Conservation (phyloP, 2,329 filamentous ascomycete species). For the Fusarium verrucosum region DNA sequence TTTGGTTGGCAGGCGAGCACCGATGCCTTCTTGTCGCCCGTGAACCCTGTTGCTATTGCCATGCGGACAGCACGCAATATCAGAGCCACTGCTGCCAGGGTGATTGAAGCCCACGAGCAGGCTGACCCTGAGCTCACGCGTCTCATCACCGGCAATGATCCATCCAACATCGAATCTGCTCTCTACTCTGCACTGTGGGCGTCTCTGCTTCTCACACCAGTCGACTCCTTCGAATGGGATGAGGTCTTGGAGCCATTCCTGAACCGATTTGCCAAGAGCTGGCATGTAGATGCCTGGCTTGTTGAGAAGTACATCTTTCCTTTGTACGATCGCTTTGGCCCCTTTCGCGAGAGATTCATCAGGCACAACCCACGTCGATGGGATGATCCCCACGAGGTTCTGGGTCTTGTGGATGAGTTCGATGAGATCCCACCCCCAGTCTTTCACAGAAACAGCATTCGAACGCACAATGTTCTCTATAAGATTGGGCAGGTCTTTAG, state of each 20-base stretch:
- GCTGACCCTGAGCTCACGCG: constrained; percentile 45
- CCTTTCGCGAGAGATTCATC: constrained; percentile 42
- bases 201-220: constrained; percentile 63
- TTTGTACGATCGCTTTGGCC: constrained; percentile 61
- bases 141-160: constrained; percentile 49
- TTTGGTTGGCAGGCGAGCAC: constrained; percentile 55
- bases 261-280: constrained; percentile 54
- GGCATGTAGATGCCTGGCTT: constrained; percentile 74
- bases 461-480: constrained; percentile 54
- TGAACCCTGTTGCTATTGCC: constrained; percentile 72
- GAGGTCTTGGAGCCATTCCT: constrained; percentile 71
- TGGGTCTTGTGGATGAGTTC: constrained; percentile 53
- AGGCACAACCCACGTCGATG: constrained; percentile 42
- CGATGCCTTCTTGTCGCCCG: constrained; percentile 68
- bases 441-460: constrained; percentile 45
- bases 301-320: constrained; percentile 73
- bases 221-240: constrained; percentile 62
- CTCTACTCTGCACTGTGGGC: constrained; percentile 82
- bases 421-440: constrained; percentile 54
- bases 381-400: constrained; percentile 46
- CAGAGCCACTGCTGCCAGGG: constrained; percentile 67
- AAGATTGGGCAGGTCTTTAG: constrained; percentile 84
- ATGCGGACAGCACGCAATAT: constrained; percentile 82
- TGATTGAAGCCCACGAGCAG: constrained; percentile 44
- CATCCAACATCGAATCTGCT: constrained; percentile 63